These are phyloP conservation scores for Odonthalia washingtoniensis DNA, from an alignment of 31 red algal species.

Conservation along the genomic window DNA sequence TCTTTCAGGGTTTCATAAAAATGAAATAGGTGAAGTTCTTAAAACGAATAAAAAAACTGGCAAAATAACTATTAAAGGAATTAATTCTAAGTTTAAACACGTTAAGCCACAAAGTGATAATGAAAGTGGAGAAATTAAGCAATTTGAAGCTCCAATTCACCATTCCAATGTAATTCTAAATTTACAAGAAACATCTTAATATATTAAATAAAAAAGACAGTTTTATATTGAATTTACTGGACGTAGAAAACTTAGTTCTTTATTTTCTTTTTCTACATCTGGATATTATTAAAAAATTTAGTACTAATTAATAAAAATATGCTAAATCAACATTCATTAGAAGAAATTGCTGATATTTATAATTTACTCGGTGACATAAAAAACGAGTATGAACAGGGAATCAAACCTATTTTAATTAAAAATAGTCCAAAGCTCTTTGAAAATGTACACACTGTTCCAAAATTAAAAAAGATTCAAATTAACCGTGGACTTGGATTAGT, in stretches of 20 bases:
- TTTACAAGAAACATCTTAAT: too few relatives aligned
- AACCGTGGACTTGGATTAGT: background rate
- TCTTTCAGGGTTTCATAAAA: conserved; percentile 6
- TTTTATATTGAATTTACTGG: too few relatives aligned
- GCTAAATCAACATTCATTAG: conserved; percentile 29
- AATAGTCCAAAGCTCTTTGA: background rate
- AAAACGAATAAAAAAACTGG: conserved; percentile 1
- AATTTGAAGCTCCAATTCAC: conserved; percentile 22
- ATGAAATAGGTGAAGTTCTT: background rate
- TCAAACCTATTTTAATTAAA: background rate
- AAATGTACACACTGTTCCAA: background rate
- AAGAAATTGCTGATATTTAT: conserved; percentile 24
- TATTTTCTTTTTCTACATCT: too few relatives aligned
- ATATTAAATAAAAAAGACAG: too few relatives aligned
- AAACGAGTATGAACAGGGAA: conserved; percentile 14
- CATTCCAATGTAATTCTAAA: background rate
- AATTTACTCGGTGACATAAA: background rate
- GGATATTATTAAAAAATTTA: too few relatives aligned
- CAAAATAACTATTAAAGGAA: background rate
- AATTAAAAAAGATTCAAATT: conserved; percentile 18
- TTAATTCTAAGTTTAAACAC: conserved; percentile 12
- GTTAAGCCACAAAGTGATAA: background rate
- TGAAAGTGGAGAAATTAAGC: background rate
- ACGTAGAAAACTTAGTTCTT: too few relatives aligned
- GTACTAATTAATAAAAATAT: background rate